phyloP scores from a whole-genome alignment of 1,284 basidiomycete species.

The Chalciporus sp. region DNA sequence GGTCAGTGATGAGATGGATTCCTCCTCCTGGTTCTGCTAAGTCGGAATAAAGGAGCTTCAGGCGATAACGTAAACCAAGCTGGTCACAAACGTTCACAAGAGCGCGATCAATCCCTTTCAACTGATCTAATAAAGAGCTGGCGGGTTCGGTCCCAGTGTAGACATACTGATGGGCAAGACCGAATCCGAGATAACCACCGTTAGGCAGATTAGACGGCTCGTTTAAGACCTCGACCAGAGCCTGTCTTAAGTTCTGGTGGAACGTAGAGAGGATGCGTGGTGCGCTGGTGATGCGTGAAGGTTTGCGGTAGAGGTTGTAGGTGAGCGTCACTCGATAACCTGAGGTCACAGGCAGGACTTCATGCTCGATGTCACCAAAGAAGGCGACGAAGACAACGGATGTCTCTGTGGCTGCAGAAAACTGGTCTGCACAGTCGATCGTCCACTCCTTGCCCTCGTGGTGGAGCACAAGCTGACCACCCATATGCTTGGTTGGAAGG shows the following conservation, averaged over 20 bases:
- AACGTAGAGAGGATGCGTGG: neutral
- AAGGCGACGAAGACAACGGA: no score
- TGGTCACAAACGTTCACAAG: neutral
- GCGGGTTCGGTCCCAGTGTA: neutral
- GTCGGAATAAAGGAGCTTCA: no score
- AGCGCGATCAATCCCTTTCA: neutral
- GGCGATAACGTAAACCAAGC: no score
- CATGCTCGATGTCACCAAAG: no score
- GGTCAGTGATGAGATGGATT: no score
- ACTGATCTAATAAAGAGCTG: neutral
- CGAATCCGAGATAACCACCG: slow-evolving; percentile 37
- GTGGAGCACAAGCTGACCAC: no score
- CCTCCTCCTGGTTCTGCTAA: no score
- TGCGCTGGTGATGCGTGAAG: neutral
- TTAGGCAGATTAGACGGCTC: slow-evolving; percentile 25
- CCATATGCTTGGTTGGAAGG: no score
- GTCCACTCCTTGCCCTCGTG: no score
- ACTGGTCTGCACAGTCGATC: no score
- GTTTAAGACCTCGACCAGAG: slow-evolving; percentile 12
- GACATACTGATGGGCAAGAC: slow-evolving; percentile 1
- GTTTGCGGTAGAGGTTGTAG: slow-evolving; percentile 37
- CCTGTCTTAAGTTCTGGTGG: slow-evolving; percentile 8
- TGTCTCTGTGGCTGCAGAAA: no score
- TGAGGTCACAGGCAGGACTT: neutral
- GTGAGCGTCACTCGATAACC: slow-evolving; percentile 46